Conservation (phyloP, 345 rosid genomes). For the Aethionema arabicum region DNA sequence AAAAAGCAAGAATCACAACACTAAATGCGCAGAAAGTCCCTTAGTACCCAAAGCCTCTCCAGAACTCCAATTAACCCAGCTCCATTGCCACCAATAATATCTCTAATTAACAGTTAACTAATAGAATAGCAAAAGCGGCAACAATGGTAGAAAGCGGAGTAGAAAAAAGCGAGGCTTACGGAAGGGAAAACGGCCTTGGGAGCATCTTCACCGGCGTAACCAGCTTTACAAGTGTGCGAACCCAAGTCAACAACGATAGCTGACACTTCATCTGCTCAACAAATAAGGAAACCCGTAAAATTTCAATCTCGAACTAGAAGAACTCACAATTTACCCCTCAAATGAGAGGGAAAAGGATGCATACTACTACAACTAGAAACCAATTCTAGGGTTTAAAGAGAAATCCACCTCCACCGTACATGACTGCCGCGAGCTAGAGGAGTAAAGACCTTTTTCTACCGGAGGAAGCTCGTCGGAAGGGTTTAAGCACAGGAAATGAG, state of each 20-base stretch:
- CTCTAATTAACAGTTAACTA: no score
- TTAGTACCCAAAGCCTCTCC: slow-evolving; percentile 54
- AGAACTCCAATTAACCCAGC: background rate
- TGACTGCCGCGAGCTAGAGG: slow-evolving; percentile 38
- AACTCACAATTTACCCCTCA: no score
- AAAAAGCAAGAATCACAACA: slow-evolving; percentile 16
- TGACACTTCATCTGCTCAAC: slow-evolving; percentile 83
- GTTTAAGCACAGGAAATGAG: slow-evolving; percentile 14
- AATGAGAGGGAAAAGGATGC: background rate
- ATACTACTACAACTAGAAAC: background rate
- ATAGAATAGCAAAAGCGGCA: no score
- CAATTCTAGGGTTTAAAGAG: slow-evolving; percentile 2
- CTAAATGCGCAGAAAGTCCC: background rate
- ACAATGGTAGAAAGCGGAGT: background rate
- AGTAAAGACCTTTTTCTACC: slow-evolving; percentile 20
- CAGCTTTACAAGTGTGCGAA: slow-evolving; percentile 98
- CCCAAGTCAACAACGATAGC: slow-evolving; percentile 99
- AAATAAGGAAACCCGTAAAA: slow-evolving; percentile 3
- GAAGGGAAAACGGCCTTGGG: slow-evolving; percentile 99
- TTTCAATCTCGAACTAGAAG: slow-evolving; percentile 5
- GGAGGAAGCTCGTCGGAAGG: slow-evolving; percentile 18
- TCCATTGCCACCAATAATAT: background rate
- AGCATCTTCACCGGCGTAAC: slow-evolving; percentile 99
- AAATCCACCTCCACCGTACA: slow-evolving; percentile 96
- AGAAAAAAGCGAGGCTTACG: slow-evolving; percentile 42